Evolutionary conservation across 495 filamentous ascomycete genomes (phyloP).

Genomic region (Talaromyces nanjingensis): DNA sequence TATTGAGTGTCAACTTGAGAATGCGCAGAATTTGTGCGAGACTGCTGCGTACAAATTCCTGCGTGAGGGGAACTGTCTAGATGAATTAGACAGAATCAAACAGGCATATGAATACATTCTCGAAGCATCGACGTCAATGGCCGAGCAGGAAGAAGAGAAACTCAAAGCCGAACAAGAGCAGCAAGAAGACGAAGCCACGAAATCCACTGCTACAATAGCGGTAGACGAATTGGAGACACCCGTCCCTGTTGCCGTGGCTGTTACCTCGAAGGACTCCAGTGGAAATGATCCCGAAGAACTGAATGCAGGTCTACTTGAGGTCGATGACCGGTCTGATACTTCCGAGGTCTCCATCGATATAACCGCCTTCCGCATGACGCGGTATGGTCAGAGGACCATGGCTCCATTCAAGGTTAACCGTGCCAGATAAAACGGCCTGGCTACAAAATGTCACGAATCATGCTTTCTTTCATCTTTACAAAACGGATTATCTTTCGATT

Average conservation of each 20-base stretch:
- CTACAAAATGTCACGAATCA: background rate
- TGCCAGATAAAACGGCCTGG: background rate
- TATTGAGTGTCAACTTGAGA: constrained; percentile 7
- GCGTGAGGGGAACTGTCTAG: constrained; percentile 8
- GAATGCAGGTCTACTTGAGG: background rate
- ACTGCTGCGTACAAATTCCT: constrained; percentile 4
- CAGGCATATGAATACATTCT: constrained; percentile 5
- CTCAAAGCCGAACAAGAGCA: background rate
- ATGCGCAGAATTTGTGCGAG: constrained; percentile 9
- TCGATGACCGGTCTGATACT: constrained; percentile 7
- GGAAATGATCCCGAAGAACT: background rate
- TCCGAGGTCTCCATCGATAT: constrained; percentile 8
- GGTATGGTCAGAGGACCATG: constrained; percentile 6
- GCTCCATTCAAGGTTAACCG: background rate
- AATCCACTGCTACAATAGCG: background rate
- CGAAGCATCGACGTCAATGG: constrained; percentile 6
- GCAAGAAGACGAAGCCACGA: background rate
- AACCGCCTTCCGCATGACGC: constrained; percentile 8
- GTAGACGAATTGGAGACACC: background rate
- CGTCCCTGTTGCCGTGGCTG: background rate
- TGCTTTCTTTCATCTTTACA: background rate
- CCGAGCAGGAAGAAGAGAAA: constrained; percentile 3
- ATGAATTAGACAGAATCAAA: constrained; percentile 1
- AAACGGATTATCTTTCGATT: background rate
- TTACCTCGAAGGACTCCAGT: background rate